Percentiles rank a stretch among this genome's conserved stretches.
These are phyloP conservation scores for Eucalyptus sp. DNA, from an alignment of 345 rosid species.

Conservation along the genomic window DNA sequence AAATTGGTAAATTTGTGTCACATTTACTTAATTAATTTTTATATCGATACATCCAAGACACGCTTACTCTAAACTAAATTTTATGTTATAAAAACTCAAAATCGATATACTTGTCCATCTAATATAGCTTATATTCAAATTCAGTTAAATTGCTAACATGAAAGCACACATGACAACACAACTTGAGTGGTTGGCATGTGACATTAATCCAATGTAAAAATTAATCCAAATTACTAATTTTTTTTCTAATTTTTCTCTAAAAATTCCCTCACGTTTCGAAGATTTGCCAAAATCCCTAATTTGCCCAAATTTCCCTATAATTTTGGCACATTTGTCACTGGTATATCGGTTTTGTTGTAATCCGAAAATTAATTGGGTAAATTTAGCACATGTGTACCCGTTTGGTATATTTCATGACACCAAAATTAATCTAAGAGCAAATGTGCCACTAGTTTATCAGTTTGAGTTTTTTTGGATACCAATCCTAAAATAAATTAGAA, in stretches of 20 bases:
- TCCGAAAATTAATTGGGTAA: neutral
- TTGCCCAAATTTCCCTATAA: neutral
- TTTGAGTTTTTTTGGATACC: no score
- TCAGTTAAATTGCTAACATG: fast-evolving
- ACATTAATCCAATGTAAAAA: neutral
- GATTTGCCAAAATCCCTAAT: neutral
- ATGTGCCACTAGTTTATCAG: neutral
- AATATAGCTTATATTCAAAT: neutral
- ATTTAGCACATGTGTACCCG: neutral
- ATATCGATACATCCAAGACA: neutral
- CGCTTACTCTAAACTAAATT: neutral
- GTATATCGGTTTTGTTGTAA: neutral
- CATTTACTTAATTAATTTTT: neutral
- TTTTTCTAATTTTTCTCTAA: neutral
- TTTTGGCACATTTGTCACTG: neutral
- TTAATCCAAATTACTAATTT: neutral
- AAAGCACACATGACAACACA: neutral
- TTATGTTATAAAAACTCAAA: neutral
- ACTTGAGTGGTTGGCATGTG: neutral
- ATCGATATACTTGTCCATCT: neutral
- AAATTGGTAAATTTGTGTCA: neutral
- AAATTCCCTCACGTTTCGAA: neutral
- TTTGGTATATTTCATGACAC: neutral
- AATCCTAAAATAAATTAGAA: neutral
- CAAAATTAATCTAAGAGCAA: neutral